Base-by-base conservation (phyloP, 2,329 filamentous ascomycete genomes). In the Fusarium transvaalense region DNA sequence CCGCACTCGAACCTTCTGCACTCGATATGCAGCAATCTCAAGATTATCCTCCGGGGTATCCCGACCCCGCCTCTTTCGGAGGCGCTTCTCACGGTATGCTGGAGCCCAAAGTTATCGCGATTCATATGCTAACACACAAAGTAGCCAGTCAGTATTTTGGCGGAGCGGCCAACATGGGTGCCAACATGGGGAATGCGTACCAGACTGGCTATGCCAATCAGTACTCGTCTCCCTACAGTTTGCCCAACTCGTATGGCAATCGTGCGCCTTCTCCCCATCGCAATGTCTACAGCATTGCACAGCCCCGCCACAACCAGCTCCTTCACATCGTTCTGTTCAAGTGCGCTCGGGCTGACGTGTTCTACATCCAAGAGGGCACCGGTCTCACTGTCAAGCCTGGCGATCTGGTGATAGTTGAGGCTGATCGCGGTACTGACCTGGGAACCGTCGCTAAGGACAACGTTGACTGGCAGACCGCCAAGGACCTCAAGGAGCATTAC, bases 261-360 rank as follows among this genome's bases (percentile, higher is more conserved):
- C 83, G 88, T 21, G 81, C 88, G 5, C 80, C 85, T 10, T 91
- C 89, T 15, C 88, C 89, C 9, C 88, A 89, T 74, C 84, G 88
- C 50, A 85, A 81, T 72, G 84, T 89, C 76, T 91, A 90, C 71
- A 84, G 84, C 50, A 84, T 89, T 76, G 81, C 83, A 32, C 89
- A 88, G 74, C 87, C 85, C 37, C 86, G 86, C 48, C 86, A 88
- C 72, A 91, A 88, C 68, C 91, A 93, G 76, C 84, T 90, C 10
- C 85, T 97, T 10, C 95, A 95, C 78, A 91, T 99, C 54, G 95
- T 99, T 17, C 89, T 95, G 9, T 99, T 99, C 87, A 99, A 99
- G 80, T 97, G 94, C 77, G 93, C 93, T 35, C 88, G 96, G 65
- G 94, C 95, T 37, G 96, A 98, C 76, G 93, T 98, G 12, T 99